Evolutionary conservation across 1,284 basidiomycete species (phyloP), one percentile per base, ranked within the genome.

Genomic region (Laetiporus sulphureus): DNA sequence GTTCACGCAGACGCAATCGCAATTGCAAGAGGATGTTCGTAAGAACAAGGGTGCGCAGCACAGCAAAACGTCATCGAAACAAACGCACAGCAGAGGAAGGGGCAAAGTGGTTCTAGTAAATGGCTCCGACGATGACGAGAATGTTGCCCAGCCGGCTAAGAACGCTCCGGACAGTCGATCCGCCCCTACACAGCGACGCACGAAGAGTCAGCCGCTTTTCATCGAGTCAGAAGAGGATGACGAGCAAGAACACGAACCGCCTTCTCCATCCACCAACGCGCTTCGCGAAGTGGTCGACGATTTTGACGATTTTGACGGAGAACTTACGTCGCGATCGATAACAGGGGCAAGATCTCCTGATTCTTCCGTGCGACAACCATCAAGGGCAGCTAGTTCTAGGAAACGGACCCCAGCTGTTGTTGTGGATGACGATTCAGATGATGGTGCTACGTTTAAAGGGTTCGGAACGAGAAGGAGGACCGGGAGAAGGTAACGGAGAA

Each of bases 361-460:
- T 13, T 31, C 45, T 3, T 19, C 38, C 23, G 21, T 32, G 23
- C 34, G 32, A 16, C 46, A 31, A 42, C 19, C 15, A 19, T 20
- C 36, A n/a, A 39, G 25, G 35, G n/a, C 15, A 29, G 41, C 13
- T 25, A 41, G 18, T 35, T 25, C 37, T 32, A 46, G 53, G 33
- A 62, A 55, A 48, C 61, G 61, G 46, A 54, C 59, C 13, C 57
- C 63, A 1, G 61, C 67, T 16, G 57, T 69, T 5, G 57, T 79
- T 31, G 62, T 69, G 5, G 77, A 80, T 40, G 81, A 83, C 52
- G 82, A 83, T 57, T 83, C 79, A 12, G 83, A 85, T 51, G 79
- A 85, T 46, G 80, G 70, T 8, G 72, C 69, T 16, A 72, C 75
- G 15, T 86, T 85, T 63, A 76, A 73, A 50, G 81, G 82, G 4